These are phyloP conservation scores for Bidens hawaiensis DNA, from an alignment of 140 eudicot genomes.

Conservation along the genomic window DNA sequence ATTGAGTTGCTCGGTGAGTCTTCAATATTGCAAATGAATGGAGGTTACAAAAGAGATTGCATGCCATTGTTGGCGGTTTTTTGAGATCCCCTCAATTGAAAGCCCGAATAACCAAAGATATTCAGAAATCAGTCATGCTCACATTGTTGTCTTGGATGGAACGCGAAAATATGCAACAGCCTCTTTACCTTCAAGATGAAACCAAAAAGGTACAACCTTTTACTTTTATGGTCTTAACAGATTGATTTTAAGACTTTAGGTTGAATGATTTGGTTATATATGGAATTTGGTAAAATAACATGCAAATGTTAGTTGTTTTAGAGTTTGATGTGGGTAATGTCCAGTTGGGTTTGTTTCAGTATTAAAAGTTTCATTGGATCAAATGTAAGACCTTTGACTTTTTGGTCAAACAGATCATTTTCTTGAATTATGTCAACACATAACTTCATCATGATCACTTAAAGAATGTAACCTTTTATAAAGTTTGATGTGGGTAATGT, in stretches of 20 bases:
- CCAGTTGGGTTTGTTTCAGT: not conserved
- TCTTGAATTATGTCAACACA: not conserved
- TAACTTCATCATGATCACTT: slow-evolving; percentile 3
- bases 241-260: not conserved
- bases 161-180: slow-evolving; percentile 23
- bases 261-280: not conserved
- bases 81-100: slow-evolving; percentile 74
- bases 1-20: slow-evolving; percentile 75
- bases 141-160: slow-evolving; percentile 57
- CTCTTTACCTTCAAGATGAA: slow-evolving; percentile 69
- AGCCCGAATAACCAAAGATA: slow-evolving; percentile 60
- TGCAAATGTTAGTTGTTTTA: not conserved
- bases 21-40: slow-evolving; percentile 74
- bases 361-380: not conserved
- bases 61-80: slow-evolving; percentile 70
- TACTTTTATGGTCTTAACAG: slow-evolving; percentile 12
- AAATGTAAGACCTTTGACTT: not conserved
- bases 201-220: slow-evolving; percentile 56
- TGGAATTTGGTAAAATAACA: not conserved
- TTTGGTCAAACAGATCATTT: not conserved
- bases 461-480: not conserved
- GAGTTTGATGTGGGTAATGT: not conserved
- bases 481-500: not conserved
- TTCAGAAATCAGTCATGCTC: slow-evolving; percentile 51
- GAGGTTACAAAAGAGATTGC: slow-evolving; percentile 72